Percentiles rank a stretch among this genome's conserved stretches.
Conservation (phyloP, 2,329 filamentous ascomycete species). For the Aspergillus awamori region DNA sequence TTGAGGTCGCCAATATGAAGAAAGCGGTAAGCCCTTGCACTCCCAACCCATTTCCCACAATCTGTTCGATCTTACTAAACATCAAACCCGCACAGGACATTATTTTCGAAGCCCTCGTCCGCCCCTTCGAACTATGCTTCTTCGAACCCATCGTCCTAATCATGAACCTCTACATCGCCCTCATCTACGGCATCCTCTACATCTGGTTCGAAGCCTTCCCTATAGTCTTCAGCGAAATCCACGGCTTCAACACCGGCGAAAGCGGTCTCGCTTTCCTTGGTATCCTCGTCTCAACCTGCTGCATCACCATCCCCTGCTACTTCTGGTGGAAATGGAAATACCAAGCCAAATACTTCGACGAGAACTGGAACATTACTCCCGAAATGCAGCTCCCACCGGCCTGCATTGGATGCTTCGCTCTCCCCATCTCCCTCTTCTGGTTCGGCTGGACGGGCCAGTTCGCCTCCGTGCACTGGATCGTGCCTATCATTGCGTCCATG, state of each 20-base stretch:
- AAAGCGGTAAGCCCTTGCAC: conserved; percentile 18
- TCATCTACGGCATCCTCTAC: conserved; percentile 32
- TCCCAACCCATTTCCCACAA: too few relatives aligned
- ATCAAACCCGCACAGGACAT: conserved; percentile 32
- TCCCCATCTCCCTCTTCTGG: conserved; percentile 69
- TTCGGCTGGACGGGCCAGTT: conserved; percentile 68
- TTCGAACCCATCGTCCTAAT: conserved; percentile 26
- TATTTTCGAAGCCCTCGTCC: conserved; percentile 45
- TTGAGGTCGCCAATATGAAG: conserved; percentile 37
- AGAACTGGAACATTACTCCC: conserved; percentile 25
- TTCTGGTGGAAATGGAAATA: conserved; percentile 35
- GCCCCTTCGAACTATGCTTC: conserved; percentile 40
- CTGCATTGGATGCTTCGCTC: conserved; percentile 59
- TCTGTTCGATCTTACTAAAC: background rate
- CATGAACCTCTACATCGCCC: conserved; percentile 27
- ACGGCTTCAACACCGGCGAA: conserved; percentile 40
- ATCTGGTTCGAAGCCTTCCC: conserved; percentile 53
- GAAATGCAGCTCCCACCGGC: conserved; percentile 63
- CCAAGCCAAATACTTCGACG: conserved; percentile 19
- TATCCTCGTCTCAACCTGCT: conserved; percentile 33
- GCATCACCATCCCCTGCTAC: conserved; percentile 43
- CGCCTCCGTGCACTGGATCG: conserved; percentile 64
- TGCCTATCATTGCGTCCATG: conserved; percentile 63
- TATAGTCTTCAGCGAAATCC: conserved; percentile 26
- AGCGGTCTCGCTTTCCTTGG: conserved; percentile 27